Conservation (phyloP, 2,329 filamentous ascomycete genomes). For the Alternaria novae-zelandiae region DNA sequence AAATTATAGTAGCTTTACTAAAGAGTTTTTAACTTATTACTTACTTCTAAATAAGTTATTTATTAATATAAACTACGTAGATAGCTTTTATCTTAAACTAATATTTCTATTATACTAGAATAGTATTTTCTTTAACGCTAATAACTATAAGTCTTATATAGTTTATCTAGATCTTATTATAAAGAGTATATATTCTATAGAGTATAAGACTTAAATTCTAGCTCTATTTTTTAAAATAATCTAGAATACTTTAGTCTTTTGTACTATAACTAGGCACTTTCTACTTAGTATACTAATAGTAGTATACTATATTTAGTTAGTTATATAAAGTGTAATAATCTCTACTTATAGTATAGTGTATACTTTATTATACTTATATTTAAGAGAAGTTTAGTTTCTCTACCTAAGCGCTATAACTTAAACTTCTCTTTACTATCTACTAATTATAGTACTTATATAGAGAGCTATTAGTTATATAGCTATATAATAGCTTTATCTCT, state of each 20-base stretch:
- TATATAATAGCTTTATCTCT: neutral
- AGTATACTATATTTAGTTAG: neutral
- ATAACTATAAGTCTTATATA: conserved; percentile 69
- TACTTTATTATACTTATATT: neutral
- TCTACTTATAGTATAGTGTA: neutral
- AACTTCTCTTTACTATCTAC: neutral
- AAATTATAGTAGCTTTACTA: conserved; percentile 10
- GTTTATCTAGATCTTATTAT: conserved; percentile 80
- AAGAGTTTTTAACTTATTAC: conserved; percentile 11
- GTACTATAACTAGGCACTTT: conserved; percentile 69
- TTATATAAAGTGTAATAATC: neutral
- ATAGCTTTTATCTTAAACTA: conserved; percentile 23
- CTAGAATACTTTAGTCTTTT: conserved; percentile 74
- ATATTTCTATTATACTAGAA: conserved; percentile 28
- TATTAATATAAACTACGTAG: conserved; percentile 11
- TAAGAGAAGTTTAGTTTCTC: neutral
- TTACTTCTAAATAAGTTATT: conserved; percentile 13
- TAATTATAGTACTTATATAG: neutral
- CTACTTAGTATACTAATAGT: neutral
- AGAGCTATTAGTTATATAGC: neutral
- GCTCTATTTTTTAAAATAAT: conserved; percentile 87
- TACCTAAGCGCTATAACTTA: neutral
- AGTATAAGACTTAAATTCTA: conserved; percentile 70
- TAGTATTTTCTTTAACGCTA: conserved; percentile 42
- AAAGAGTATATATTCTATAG: conserved; percentile 75